A percentile compares a stretch with the other conserved stretches of the same genome.
Evolutionary conservation across 345 rosid genomes (phyloP).

Genomic region (Cardamine chenopodiifolia): DNA sequence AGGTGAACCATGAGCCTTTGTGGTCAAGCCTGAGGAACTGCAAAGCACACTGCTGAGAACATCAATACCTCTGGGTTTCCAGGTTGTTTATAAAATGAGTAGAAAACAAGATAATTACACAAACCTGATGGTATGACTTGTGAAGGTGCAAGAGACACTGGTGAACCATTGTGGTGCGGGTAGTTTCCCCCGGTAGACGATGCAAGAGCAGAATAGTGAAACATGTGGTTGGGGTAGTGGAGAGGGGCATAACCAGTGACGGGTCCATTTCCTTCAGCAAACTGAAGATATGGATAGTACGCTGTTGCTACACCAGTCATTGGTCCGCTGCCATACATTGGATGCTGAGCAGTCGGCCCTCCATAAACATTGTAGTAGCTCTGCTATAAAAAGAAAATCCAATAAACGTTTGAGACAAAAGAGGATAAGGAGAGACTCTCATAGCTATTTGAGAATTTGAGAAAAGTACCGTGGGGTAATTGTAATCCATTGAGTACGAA

Average conservation of each 20-base stretch:
- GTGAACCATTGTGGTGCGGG: slow-evolving; percentile 72
- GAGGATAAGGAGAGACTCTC: not conserved
- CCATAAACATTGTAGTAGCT: slow-evolving; percentile 86
- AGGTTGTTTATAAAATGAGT: not conserved
- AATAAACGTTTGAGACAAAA: not conserved
- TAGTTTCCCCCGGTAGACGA: slow-evolving; percentile 56
- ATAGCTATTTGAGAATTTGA: not conserved
- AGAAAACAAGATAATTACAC: slow-evolving; percentile 11
- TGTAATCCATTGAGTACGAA: slow-evolving; percentile 82
- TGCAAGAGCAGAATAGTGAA: slow-evolving; percentile 69
- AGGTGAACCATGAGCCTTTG: slow-evolving; percentile 60
- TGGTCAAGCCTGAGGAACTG: slow-evolving; percentile 95
- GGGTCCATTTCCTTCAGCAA: slow-evolving; percentile 70
- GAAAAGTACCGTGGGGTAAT: slow-evolving; percentile 75
- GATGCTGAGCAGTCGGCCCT: slow-evolving; percentile 74
- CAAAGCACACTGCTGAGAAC: slow-evolving; percentile 95
- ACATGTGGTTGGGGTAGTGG: slow-evolving; percentile 76
- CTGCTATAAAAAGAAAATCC: slow-evolving; percentile 40
- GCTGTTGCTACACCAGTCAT: slow-evolving; percentile 67
- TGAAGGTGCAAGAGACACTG: slow-evolving; percentile 82
- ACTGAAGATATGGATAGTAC: slow-evolving; percentile 82
- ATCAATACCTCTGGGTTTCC: slow-evolving; percentile 49
- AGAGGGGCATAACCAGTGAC: slow-evolving; percentile 62
- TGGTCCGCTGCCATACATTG: slow-evolving; percentile 71
- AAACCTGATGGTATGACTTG: slow-evolving; percentile 83